Conservation (phyloP, 257 asterid species). For the Salvia rosmarinus region DNA sequence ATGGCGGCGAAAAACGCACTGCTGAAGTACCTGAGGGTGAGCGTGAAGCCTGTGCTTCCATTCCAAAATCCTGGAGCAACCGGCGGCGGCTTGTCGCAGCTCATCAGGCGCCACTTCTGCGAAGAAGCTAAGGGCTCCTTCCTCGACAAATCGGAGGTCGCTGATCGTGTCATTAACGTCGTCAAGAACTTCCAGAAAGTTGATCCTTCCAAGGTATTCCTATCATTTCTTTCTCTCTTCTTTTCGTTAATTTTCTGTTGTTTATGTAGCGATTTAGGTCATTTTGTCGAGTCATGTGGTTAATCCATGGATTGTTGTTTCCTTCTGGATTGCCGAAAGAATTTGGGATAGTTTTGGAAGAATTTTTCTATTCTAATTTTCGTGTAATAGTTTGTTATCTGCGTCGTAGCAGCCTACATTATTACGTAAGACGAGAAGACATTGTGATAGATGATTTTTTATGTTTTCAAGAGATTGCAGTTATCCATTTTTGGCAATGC, state of each 20-base stretch:
- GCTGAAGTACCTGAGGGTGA: constrained; percentile 67
- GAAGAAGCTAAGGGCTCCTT: constrained; percentile 71
- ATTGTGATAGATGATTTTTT: not conserved
- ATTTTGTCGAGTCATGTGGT: not conserved
- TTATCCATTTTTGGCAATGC: not conserved
- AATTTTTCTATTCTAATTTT: not conserved
- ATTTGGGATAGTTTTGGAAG: not conserved
- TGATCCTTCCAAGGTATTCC: constrained; percentile 74
- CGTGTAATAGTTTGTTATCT: not conserved
- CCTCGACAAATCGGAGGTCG: constrained; percentile 84
- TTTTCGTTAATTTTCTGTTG: not conserved
- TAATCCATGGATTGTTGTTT: not conserved
- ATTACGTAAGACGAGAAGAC: not conserved
- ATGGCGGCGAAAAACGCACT: constrained; percentile 78
- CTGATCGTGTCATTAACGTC: constrained; percentile 72
- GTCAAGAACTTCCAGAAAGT: constrained; percentile 80
- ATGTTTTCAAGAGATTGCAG: not conserved
- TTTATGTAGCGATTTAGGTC: constrained; percentile 14
- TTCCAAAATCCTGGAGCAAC: constrained; percentile 38
- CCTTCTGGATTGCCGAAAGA: not conserved
- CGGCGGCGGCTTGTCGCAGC: constrained; percentile 44
- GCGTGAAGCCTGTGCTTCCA: constrained; percentile 41
- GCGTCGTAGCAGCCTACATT: not conserved
- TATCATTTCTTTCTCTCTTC: not conserved
- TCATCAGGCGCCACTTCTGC: constrained; percentile 63